phyloP scores from a whole-genome alignment of 2,329 filamentous ascomycete species.

The Neofusicoccum sp. region DNA sequence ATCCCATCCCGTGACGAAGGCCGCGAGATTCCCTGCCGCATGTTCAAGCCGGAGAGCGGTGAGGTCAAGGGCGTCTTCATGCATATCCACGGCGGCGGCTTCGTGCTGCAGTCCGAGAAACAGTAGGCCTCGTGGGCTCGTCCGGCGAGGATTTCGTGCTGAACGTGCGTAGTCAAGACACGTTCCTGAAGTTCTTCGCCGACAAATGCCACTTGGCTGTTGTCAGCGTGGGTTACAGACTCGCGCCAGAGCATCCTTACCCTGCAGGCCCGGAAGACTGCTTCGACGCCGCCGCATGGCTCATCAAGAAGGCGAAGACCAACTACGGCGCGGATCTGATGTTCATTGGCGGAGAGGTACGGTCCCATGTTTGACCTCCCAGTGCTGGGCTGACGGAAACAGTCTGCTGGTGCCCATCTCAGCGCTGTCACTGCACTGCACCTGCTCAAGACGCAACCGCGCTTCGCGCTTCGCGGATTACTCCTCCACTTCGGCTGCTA shows the following conservation, averaged over 20 bases:
- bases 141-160: background rate
- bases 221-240: conserved; percentile 58
- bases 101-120: conserved; percentile 43
- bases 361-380: conserved; percentile 35
- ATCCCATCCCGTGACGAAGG: conserved; percentile 54
- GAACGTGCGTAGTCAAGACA: conserved; percentile 41
- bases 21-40: conserved; percentile 52
- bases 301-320: conserved; percentile 48
- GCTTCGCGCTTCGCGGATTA: conserved; percentile 49
- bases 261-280: conserved; percentile 57
- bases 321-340: conserved; percentile 40
- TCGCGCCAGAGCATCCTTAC: conserved; percentile 60
- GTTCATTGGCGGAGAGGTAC: conserved; percentile 38
- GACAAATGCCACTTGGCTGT: conserved; percentile 49
- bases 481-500: conserved; percentile 55
- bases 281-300: conserved; percentile 55
- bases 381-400: conserved; percentile 39
- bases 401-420: conserved; percentile 54
- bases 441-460: conserved; percentile 40
- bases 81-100: conserved; percentile 57
- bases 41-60: conserved; percentile 51
- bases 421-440: conserved; percentile 48
- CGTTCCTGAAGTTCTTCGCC: conserved; percentile 50
- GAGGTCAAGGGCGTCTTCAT: conserved; percentile 48
- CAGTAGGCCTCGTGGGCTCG: conserved; percentile 31